Percentiles rank a stretch among this genome's conserved stretches.
phyloP scores from a whole-genome alignment of 768 basidiomycete genomes.

The Mrakia gelida region DNA sequence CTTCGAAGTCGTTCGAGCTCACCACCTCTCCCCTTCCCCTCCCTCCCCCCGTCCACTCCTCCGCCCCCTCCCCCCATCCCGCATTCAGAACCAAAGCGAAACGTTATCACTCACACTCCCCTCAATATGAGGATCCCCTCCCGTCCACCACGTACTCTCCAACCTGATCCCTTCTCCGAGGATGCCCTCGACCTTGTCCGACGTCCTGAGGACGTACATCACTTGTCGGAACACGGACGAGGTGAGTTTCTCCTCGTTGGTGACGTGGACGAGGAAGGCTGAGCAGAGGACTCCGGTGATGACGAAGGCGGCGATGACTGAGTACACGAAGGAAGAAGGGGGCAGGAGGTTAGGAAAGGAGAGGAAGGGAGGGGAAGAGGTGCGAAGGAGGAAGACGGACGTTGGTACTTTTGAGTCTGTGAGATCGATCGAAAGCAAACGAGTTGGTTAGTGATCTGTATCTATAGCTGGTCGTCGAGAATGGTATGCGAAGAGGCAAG shows the following conservation, averaged over 20 bases:
- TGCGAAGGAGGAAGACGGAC: not conserved
- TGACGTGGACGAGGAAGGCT: conserved; percentile 24
- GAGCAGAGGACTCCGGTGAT: conserved; percentile 13
- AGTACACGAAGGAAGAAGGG: not conserved
- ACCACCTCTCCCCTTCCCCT: not conserved
- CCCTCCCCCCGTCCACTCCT: not conserved
- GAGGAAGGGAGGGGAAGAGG: not conserved
- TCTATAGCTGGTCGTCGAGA: not conserved
- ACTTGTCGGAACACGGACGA: conserved; percentile 32
- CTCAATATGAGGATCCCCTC: conserved; percentile 27
- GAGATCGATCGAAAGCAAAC: not conserved
- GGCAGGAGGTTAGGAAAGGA: not conserved
- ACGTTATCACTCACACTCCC: not conserved
- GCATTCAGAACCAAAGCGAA: too few species aligned
- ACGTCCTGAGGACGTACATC: conserved; percentile 23
- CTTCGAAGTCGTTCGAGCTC: not conserved
- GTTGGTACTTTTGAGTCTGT: not conserved
- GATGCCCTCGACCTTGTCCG: not conserved
- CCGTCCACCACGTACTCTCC: conserved; percentile 30
- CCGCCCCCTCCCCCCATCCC: too few species aligned
- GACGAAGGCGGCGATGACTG: conserved; percentile 1
- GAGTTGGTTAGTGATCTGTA: not conserved
- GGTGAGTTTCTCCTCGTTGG: conserved; percentile 26
- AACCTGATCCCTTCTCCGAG: conserved; percentile 20
- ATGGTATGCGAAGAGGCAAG: too few species aligned